phyloP scores from a whole-genome alignment of 225 moss, liverwort and hornwort species.

The Sphagnum tenellum region DNA sequence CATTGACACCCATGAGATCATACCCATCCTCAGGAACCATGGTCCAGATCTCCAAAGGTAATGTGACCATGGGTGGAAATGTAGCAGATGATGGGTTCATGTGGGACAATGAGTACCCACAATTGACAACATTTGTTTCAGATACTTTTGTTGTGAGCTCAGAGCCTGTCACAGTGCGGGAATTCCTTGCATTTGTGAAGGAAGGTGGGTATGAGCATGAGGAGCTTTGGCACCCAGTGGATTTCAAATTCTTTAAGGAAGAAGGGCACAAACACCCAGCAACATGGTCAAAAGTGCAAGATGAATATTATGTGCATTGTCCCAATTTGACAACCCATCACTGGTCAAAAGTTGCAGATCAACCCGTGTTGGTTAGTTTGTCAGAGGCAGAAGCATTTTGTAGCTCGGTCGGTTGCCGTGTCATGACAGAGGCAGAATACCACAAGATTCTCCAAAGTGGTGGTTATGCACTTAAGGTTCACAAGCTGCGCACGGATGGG shows the following conservation, averaged over 20 bases:
- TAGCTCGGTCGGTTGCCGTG: slow-evolving; percentile 41
- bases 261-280: slow-evolving; percentile 42
- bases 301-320: slow-evolving; percentile 53
- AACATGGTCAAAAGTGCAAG: slow-evolving; percentile 61
- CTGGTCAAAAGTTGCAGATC: slow-evolving; percentile 44
- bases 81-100: slow-evolving; percentile 27
- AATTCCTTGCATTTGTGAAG: slow-evolving; percentile 50
- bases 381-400: slow-evolving; percentile 82
- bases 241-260: slow-evolving; percentile 42
- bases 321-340: slow-evolving; percentile 23
- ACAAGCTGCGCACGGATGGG: slow-evolving; percentile 40
- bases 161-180: slow-evolving; percentile 44
- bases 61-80: slow-evolving; percentile 40
- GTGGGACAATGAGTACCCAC: slow-evolving; percentile 88
- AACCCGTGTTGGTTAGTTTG: slow-evolving; percentile 67
- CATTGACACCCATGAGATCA: not conserved
- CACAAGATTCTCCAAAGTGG: slow-evolving; percentile 32
- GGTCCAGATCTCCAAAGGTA: slow-evolving; percentile 43
- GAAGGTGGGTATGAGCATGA: slow-evolving; percentile 44
- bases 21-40: slow-evolving; percentile 8
- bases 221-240: slow-evolving; percentile 48
- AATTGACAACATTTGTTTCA: slow-evolving; percentile 5
- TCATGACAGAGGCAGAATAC: slow-evolving; percentile 76
- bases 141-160: slow-evolving; percentile 32
- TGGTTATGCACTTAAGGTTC: slow-evolving; percentile 14